These are phyloP conservation scores for Kazachstania bromeliacearum DNA, from an alignment of 805 yeast species.

Conservation along the genomic window DNA sequence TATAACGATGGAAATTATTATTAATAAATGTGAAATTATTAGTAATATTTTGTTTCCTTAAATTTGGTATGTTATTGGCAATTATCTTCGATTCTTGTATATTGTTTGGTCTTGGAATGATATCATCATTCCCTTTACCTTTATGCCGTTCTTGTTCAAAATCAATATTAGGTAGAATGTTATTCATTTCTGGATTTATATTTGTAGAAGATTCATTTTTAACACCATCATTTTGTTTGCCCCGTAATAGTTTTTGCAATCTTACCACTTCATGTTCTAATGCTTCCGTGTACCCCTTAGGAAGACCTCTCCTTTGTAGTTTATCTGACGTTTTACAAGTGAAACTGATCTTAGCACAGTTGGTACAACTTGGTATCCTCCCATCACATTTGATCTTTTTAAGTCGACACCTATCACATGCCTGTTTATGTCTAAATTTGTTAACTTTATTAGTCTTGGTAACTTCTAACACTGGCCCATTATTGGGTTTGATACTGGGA, in stretches of 20 bases:
- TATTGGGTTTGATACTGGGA: too few species aligned
- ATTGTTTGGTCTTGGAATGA: not conserved
- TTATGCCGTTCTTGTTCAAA: not conserved
- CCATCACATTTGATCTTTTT: conserved; percentile 45
- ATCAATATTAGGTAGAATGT: not conserved
- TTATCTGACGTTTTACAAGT: conserved; percentile 67
- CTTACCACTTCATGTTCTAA: conserved; percentile 53
- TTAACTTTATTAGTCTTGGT: too few species aligned
- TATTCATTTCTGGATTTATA: not conserved
- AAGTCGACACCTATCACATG: conserved; percentile 72
- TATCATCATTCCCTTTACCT: not conserved
- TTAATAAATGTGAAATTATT: conserved; percentile 17
- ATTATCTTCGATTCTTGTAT: not conserved
- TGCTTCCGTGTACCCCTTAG: conserved; percentile 72
- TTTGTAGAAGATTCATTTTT: not conserved
- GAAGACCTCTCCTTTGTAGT: conserved; percentile 66
- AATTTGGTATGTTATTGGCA: not conserved
- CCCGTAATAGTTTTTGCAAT: conserved; percentile 41
- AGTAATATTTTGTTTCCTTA: too few species aligned
- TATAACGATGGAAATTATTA: conserved; percentile 20
- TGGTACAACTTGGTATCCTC: conserved; percentile 43
- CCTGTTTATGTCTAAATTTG: conserved; percentile 50
- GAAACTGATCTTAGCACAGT: conserved; percentile 55
- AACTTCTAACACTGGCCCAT: too few species aligned
- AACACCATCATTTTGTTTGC: conserved; percentile 1